Evolutionary conservation across 1,284 basidiomycete species (phyloP), one percentile per base, ranked within the genome.

Genomic region (Heterobasidion parviporum): DNA sequence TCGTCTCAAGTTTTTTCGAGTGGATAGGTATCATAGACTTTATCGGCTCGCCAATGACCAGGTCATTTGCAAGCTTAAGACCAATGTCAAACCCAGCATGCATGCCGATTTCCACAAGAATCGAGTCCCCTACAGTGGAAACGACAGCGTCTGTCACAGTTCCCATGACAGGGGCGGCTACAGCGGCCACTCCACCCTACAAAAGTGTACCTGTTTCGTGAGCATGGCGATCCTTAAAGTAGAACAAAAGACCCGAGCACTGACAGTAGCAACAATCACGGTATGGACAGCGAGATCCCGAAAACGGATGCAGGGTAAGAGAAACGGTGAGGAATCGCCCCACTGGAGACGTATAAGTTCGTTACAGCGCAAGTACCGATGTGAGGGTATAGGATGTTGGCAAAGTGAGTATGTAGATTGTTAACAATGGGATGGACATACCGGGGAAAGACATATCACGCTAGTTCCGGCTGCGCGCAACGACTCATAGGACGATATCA

Each of bases 251-350:
- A 20, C 20, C 14, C 6, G 14, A 38, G 57, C 20, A 64, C 76
- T 66, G 64, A 83, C 82, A 41, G 82, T 85, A 46, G 78, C 82
- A 46, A 73, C 79, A 36, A 84, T 76, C 43, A 83, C 77, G 3
- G 77, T 79, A 62, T 84, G 82, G 33, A 85, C 77, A 32, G 74
- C 81, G 26, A 85, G 69, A 67, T 84, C 82, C 47, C 82, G 70
- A 65, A 85, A 83, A 14, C 83, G 76, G 51, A 85, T 79, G 68
- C 82, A 84, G 34, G 82, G 83, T n/a, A 85, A 72, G 35, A 82
- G 70, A 4, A 85, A 67, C 14, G 82, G 82, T 12, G 79, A 83
- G 5, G 81, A 83, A 62, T 85, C 82, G 3, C 81, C 82, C 82
- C 82, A 83, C 79, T 83, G 56, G 26, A 16, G 32, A 15, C 41